Evolutionary conservation across 192 early-diverging fungal genomes (phyloP), one percentile per base, ranked within the genome.

Genomic region (Endogone sp.): DNA sequence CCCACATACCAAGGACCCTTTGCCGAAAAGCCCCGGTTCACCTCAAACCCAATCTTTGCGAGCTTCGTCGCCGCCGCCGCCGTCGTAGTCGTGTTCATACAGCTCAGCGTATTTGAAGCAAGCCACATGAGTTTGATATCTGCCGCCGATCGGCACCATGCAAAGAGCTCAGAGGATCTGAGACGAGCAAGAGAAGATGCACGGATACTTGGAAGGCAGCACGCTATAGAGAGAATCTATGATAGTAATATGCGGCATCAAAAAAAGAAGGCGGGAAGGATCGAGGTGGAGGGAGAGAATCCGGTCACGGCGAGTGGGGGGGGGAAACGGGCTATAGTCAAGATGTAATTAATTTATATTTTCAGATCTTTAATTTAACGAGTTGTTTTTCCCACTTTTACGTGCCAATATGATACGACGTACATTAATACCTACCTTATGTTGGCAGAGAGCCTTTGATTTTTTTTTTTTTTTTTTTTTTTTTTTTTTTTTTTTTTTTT

Each of bases 131-230:
- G 20, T 20, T 30, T 69, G 23, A 54, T 65, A n/a, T 32, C 24
- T 62, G 70, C 63, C 1, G 70, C 69, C 23, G 65, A 79, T 66
- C 60, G 65, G 23, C 73, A 72, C 65, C 73, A 79, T 26, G 22
- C 54, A 20, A 28, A 65, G 55, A 61, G 73, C n/a, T 62, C 66
- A 29, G 55, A 71, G 27, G 70, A 75, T 54, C 56, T 79, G 3
- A 57, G 60, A 29, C 25, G 44, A 10, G 73, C 74, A 28, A 67
- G 68, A 57, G 59, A 60, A 21, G 24, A 60, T 6, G 59, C 59
- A 10, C 22, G 27, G 22, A 11, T 60, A 22, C 21, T 60, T 60
- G 59, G 59, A 10, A 60, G 59, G 27, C 59, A 60, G 27, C 24
- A 10, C 4, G 59, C 27, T 16, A 60, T 60, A 21, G 59, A 60